Conservation (phyloP, 768 basidiomycete genomes). For the Mycena belliarum region DNA sequence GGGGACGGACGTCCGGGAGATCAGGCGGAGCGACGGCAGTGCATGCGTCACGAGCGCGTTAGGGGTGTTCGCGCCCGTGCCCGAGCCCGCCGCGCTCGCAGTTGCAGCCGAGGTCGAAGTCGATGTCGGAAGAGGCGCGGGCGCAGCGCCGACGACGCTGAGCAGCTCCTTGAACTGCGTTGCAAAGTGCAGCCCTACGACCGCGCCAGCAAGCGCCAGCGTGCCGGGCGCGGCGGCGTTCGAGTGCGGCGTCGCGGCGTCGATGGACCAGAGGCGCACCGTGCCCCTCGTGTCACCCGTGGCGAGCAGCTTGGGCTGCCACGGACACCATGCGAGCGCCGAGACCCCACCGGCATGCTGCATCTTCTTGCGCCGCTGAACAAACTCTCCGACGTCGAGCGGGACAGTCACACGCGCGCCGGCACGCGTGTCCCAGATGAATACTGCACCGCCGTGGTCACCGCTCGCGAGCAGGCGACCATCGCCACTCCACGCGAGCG, state of each 20-base stretch:
- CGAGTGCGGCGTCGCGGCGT: slow-evolving; percentile 42
- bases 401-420: slow-evolving; percentile 44
- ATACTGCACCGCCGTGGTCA: slow-evolving; percentile 72
- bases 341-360: slow-evolving; percentile 65
- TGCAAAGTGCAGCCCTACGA: slow-evolving; percentile 74
- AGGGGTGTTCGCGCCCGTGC: neutral
- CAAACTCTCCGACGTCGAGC: slow-evolving; percentile 55
- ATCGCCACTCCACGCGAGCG: slow-evolving; percentile 67
- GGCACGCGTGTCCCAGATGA: slow-evolving; percentile 70
- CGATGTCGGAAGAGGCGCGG: neutral
- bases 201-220: slow-evolving; percentile 54
- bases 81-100: too few species aligned
- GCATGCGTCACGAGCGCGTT: slow-evolving; percentile 52
- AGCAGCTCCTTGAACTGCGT: slow-evolving; percentile 83
- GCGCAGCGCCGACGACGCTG: slow-evolving; percentile 77
- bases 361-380: slow-evolving; percentile 64
- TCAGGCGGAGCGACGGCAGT: slow-evolving; percentile 62
- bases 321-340: slow-evolving; percentile 84
- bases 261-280: slow-evolving; percentile 57
- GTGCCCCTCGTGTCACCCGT: slow-evolving; percentile 64
- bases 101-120: too few species aligned
- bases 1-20: slow-evolving; percentile 36
- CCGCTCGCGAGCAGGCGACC: slow-evolving; percentile 74
- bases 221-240: slow-evolving; percentile 46
- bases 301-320: slow-evolving; percentile 78